These are phyloP conservation scores for Solanum hybrid DNA, from an alignment of 305 asterid species.

Conservation along the genomic window DNA sequence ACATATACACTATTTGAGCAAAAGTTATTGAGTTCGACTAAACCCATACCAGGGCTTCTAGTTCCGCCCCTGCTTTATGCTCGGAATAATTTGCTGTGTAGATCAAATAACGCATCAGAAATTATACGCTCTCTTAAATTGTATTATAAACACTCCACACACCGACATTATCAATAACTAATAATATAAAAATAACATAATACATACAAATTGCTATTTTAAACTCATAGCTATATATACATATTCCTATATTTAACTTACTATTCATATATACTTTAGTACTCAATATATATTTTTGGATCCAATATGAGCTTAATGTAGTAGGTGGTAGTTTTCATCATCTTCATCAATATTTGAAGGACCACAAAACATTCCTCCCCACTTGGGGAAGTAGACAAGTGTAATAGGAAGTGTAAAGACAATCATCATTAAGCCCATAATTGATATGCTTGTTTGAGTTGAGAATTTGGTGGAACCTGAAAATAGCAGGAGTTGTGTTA, in stretches of 20 bases:
- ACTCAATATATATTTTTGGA: no score
- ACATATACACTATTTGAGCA: background rate
- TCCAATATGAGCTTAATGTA: background rate
- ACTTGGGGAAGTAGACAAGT: conserved; percentile 38
- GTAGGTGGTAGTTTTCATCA: conserved; percentile 12
- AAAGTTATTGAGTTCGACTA: background rate
- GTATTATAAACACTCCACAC: background rate
- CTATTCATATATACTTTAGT: background rate
- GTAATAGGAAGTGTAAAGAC: conserved; percentile 29
- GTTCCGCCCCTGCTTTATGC: background rate
- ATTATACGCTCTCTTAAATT: background rate
- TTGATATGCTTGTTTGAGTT: conserved; percentile 40
- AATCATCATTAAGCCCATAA: conserved; percentile 51
- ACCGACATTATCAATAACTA: background rate
- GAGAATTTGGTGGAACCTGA: conserved; percentile 35
- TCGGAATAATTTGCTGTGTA: background rate
- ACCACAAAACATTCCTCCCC: conserved; percentile 59
- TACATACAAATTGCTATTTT: background rate
- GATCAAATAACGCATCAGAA: background rate
- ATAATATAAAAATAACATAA: background rate
- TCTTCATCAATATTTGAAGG: conserved; percentile 19
- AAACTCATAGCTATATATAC: background rate
- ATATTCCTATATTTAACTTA: background rate
- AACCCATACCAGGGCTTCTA: background rate
- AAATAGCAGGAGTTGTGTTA: conserved; percentile 40